Base-by-base conservation (phyloP, 2,329 filamentous ascomycete genomes). In the Ophiocordyceps robertsii region DNA sequence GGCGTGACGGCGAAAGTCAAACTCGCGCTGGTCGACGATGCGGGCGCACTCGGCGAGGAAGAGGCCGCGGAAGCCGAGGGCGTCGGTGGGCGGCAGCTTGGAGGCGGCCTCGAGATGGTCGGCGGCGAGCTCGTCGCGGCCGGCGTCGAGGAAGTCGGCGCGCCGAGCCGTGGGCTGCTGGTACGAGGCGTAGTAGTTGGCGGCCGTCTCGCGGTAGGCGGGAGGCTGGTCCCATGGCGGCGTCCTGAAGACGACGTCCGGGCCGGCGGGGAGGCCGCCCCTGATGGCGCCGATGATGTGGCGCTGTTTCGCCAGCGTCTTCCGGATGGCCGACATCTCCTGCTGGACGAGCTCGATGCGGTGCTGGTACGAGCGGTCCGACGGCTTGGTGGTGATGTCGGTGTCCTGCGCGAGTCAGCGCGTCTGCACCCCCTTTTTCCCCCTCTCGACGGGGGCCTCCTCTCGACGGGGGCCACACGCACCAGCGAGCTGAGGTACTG, bases 401-500 rank as follows among this genome's bases (percentile, higher is more conserved):
- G 59, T 60, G 44, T 67, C 63, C 63, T 65, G 32, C 2, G 13
- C 40, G n/a, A n/a, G n/a, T 3, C 4, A 4, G 14, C 24, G 30
- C 17, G 30, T 61, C 21, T 59, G 49, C 7, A 7, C 24, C 24
- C n/a, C n/a, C n/a, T n/a, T n/a, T n/a, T n/a, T n/a, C n/a, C n/a
- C n/a, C n/a, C n/a, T n/a, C n/a, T n/a, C n/a, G n/a, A n/a, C n/a
- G n/a, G n/a, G n/a, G n/a, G 14, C 11, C 4, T 32, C 11, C 33
- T 6, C 33, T 16, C 17, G 14, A 35, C n/a, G n/a, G 30, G 5
- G 6, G 21, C 3, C 24, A 21, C 27, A 37, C 60, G 41, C 55
- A 69, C 67, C 32, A 70, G 50, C 2, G 55, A 57, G 33, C 61
- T 57, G 4, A 70, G 54, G 37, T 64, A 67, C 33, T 64, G 56